Conservation (phyloP, 257 asterid genomes). For the Salvia hispanica region DNA sequence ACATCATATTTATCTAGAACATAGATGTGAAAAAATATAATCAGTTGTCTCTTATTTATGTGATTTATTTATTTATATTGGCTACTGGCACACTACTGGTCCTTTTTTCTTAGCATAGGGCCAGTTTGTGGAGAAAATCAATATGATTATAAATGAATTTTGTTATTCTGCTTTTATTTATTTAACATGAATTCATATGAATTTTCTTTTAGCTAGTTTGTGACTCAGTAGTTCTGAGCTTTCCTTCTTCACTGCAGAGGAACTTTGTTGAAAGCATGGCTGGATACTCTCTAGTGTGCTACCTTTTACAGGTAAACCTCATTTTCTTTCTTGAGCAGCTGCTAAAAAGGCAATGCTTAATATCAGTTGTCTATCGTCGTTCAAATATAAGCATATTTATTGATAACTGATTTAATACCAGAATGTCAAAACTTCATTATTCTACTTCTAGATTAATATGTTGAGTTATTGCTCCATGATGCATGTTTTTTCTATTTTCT, state of each 20-base stretch:
- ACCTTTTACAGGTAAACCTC: conserved; percentile 78
- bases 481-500: conserved; percentile 12
- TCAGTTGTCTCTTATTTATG: background rate
- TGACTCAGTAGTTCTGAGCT: background rate
- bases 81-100: background rate
- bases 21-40: background rate
- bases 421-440: conserved; percentile 10
- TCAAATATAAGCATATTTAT: too few relatives aligned
- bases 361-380: background rate
- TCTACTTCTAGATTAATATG: conserved; percentile 14
- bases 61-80: background rate
- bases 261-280: conserved; percentile 99
- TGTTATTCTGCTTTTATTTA: background rate
- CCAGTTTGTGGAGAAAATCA: background rate
- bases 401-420: background rate
- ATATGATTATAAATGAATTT: conserved; percentile 3
- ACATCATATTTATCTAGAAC: background rate
- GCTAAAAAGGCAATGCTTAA: conserved; percentile 9
- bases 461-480: conserved; percentile 22
- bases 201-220: background rate
- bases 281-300: conserved; percentile 96
- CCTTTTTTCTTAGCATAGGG: conserved; percentile 6
- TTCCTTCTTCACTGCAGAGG: conserved; percentile 49
- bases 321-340: conserved; percentile 15
- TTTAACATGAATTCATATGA: background rate